Evolutionary conservation across 345 rosid species (phyloP).

Genomic region (Hibiscus tridactylites): DNA sequence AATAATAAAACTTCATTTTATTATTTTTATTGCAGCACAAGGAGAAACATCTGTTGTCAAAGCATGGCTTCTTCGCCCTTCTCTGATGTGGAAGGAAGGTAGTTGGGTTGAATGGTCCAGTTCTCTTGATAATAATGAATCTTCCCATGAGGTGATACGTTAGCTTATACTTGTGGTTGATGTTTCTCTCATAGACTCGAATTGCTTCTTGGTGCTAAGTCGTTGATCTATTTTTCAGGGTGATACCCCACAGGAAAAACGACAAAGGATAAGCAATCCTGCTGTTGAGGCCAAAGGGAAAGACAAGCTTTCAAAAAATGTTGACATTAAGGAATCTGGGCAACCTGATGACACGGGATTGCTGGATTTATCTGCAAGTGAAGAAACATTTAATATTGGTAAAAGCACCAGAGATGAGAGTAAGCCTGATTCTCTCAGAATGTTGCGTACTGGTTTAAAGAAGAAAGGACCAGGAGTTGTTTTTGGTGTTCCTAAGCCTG

Average conservation of each 20-base stretch:
- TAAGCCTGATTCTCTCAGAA: constrained; percentile 46
- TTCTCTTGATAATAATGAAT: constrained; percentile 27
- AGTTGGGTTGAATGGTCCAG: constrained; percentile 77
- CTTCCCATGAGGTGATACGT: constrained; percentile 47
- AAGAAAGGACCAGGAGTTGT: constrained; percentile 74
- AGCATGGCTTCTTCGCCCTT: constrained; percentile 86
- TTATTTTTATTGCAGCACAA: constrained; percentile 41
- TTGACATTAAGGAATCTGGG: constrained; percentile 25
- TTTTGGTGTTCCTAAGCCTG: constrained; percentile 95
- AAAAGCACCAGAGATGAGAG: constrained; percentile 43
- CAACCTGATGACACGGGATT: constrained; percentile 41
- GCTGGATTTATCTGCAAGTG: constrained; percentile 46
- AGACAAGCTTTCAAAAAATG: constrained; percentile 32
- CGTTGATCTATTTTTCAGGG: constrained; percentile 45
- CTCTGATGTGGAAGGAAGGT: constrained; percentile 80
- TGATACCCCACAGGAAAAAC: constrained; percentile 80
- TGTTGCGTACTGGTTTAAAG: constrained; percentile 64
- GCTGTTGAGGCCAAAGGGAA: constrained; percentile 37
- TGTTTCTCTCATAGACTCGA: background rate
- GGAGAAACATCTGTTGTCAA: constrained; percentile 49
- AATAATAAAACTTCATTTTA: constrained; percentile 1
- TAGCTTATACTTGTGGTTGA: constrained; percentile 7
- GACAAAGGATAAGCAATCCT: constrained; percentile 44
- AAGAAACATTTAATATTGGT: constrained; percentile 63
- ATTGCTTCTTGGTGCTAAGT: constrained; percentile 7